Conservation (phyloP, 2,329 filamentous ascomycete species). For the Arthrobotrys megalospora region DNA sequence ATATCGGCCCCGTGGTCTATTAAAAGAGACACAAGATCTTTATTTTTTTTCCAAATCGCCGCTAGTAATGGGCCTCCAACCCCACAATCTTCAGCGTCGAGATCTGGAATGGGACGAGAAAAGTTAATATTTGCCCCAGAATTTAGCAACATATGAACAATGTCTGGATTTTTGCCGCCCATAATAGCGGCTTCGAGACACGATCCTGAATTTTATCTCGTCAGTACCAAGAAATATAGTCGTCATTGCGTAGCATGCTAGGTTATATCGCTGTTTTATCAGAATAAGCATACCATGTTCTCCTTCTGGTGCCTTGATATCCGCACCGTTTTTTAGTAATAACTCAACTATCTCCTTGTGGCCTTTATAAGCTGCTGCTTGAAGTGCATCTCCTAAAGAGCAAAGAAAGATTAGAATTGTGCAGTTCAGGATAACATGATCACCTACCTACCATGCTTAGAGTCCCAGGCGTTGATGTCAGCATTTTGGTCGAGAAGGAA, state of each 20-base stretch:
- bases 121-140: conserved; percentile 27
- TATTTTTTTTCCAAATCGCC: conserved; percentile 3
- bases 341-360: conserved; percentile 10
- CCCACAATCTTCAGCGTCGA: not conserved
- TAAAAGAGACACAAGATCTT: conserved; percentile 16
- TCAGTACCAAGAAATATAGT: not conserved
- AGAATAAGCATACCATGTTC: conserved; percentile 21
- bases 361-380: conserved; percentile 17
- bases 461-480: conserved; percentile 19
- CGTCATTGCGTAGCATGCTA: too few species aligned
- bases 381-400: conserved; percentile 21
- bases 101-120: conserved; percentile 3
- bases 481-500: conserved; percentile 29
- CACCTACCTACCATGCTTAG: not conserved
- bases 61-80: conserved; percentile 8
- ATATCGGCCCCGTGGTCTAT: conserved; percentile 33
- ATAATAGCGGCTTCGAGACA: conserved; percentile 27
- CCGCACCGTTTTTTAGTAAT: conserved; percentile 23
- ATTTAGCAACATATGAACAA: conserved; percentile 3
- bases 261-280: not conserved
- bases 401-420: not conserved
- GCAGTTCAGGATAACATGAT: not conserved
- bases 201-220: not conserved
- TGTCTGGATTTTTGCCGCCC: not conserved
- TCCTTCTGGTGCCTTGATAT: conserved; percentile 15